Evolutionary conservation across 2,329 filamentous ascomycete species (phyloP).

Genomic region (Arthrinium phaeospermum): DNA sequence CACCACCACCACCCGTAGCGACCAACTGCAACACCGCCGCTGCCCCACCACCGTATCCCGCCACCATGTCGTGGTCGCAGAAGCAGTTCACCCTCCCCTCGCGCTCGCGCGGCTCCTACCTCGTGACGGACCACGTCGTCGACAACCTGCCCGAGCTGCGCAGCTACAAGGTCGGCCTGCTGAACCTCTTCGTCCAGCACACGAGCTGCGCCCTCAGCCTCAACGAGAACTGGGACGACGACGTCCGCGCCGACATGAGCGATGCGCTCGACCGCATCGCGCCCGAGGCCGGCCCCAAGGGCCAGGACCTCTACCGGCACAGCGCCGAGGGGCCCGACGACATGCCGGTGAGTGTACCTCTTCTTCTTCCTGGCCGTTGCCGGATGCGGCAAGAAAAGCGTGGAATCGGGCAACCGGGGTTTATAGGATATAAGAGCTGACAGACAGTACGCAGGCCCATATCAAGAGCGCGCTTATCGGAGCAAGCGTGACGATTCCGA

Average conservation of each 20-base stretch:
- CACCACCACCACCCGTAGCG: conserved; percentile 7
- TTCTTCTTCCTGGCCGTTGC: neutral
- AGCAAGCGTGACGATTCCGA: conserved; percentile 88
- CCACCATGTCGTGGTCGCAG: conserved; percentile 77
- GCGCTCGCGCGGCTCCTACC: conserved; percentile 82
- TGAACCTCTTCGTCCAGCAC: conserved; percentile 94
- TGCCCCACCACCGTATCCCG: conserved; percentile 20
- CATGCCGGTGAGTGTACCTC: conserved; percentile 73
- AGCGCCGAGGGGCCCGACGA: conserved; percentile 88
- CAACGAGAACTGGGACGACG: conserved; percentile 88
- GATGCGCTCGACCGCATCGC: conserved; percentile 91
- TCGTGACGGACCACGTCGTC: conserved; percentile 80
- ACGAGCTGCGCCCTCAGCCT: conserved; percentile 88
- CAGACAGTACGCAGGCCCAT: conserved; percentile 66
- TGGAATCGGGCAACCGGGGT: neutral
- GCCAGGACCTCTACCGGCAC: conserved; percentile 81
- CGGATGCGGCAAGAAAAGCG: neutral
- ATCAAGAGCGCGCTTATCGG: conserved; percentile 91
- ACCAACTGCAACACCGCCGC: conserved; percentile 23
- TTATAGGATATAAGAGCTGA: neutral
- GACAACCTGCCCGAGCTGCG: conserved; percentile 78
- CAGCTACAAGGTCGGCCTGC: conserved; percentile 81
- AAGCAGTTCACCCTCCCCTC: conserved; percentile 82
- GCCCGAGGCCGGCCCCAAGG: conserved; percentile 75
- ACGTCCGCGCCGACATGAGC: conserved; percentile 92